These are phyloP conservation scores for Anisodus tanguticus DNA, from an alignment of 257 asterid species.

Conservation along the genomic window DNA sequence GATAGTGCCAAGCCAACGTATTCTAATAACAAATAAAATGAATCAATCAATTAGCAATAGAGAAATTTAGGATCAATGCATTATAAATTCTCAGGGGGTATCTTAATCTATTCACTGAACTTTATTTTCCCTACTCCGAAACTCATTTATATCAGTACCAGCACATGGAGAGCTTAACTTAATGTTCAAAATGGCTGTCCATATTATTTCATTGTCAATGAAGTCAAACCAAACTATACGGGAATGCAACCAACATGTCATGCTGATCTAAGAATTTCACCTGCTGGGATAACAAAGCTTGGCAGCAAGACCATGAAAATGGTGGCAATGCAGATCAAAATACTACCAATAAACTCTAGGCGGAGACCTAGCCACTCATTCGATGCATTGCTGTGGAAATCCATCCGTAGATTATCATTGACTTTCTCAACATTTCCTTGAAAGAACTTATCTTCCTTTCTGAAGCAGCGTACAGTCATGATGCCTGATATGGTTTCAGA, in stretches of 20 bases:
- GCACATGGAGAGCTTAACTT: background rate
- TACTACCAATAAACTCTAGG: slow-evolving; percentile 68
- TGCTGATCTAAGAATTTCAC: slow-evolving; percentile 38
- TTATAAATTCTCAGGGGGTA: background rate
- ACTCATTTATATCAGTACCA: slow-evolving; percentile 4
- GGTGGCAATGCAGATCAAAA: slow-evolving; percentile 56
- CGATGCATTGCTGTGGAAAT: slow-evolving; percentile 67
- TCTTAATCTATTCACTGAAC: slow-evolving; percentile 8
- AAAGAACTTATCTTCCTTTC: slow-evolving; percentile 53
- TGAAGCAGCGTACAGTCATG: slow-evolving; percentile 69
- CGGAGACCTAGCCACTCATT: slow-evolving; percentile 88
- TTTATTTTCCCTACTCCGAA: background rate
- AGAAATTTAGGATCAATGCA: background rate
- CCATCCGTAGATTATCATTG: slow-evolving; percentile 58
- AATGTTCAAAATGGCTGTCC: background rate
- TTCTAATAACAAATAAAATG: slow-evolving; percentile 35
- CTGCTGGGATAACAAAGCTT: slow-evolving; percentile 57
- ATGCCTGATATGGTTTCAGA: slow-evolving; percentile 73
- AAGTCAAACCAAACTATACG: background rate
- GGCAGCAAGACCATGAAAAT: slow-evolving; percentile 63
- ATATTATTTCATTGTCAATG: background rate
- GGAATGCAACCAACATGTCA: no score
- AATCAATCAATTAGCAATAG: slow-evolving; percentile 10
- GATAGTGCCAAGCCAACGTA: slow-evolving; percentile 71
- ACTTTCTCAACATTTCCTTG: slow-evolving; percentile 60